phyloP scores from a whole-genome alignment of 495 filamentous ascomycete genomes.

The Penicillium fimorum region DNA sequence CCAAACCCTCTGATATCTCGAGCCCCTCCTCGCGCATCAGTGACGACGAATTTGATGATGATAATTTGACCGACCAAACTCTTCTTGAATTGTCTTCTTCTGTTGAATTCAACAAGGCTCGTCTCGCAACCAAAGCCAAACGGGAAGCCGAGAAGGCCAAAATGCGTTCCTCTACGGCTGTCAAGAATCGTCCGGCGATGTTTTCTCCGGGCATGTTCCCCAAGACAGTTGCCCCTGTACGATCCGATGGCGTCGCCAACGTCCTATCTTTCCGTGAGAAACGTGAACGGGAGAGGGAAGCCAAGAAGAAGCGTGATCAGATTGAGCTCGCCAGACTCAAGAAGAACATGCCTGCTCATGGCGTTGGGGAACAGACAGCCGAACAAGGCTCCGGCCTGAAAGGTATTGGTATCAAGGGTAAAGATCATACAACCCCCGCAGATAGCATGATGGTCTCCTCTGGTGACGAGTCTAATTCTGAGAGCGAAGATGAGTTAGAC shows the following conservation, averaged over 20 bases:
- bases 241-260: slow-evolving; percentile 34
- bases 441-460: slow-evolving; percentile 86
- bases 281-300: slow-evolving; percentile 69
- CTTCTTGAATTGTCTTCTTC: slow-evolving; percentile 47
- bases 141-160: slow-evolving; percentile 36
- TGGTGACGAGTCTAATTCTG: slow-evolving; percentile 70
- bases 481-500: slow-evolving; percentile 66
- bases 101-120: slow-evolving; percentile 49
- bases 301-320: slow-evolving; percentile 67
- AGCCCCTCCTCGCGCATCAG: slow-evolving; percentile 34
- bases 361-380: slow-evolving; percentile 55
- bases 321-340: slow-evolving; percentile 65
- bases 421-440: slow-evolving; percentile 68
- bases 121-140: slow-evolving; percentile 37
- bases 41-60: slow-evolving; percentile 47
- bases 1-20: slow-evolving; percentile 42
- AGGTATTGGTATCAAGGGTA: slow-evolving; percentile 74
- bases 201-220: slow-evolving; percentile 22
- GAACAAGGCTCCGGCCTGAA: slow-evolving; percentile 77
- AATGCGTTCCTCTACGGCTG: slow-evolving; percentile 30
- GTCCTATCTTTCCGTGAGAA: slow-evolving; percentile 61
- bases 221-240: slow-evolving; percentile 31
- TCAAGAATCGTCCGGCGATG: slow-evolving; percentile 10
- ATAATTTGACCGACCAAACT: slow-evolving; percentile 37
- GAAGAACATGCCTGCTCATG: slow-evolving; percentile 49